A percentile compares a stretch with the other conserved stretches of the same genome.
Evolutionary conservation across 106 monocot genomes (phyloP).

Genomic region (Alisma plantagoaquatica): DNA sequence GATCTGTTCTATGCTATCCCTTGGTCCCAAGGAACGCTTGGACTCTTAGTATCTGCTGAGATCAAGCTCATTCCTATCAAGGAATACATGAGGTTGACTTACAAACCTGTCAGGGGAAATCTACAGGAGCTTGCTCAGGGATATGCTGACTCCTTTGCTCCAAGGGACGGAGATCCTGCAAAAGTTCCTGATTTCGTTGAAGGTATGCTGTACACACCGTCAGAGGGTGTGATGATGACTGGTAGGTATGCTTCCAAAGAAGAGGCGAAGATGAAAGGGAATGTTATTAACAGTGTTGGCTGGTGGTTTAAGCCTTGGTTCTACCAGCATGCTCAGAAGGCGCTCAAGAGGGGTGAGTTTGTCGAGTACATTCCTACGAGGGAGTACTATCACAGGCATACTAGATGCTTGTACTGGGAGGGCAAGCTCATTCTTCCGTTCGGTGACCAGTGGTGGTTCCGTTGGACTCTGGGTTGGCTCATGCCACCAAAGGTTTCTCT

Average conservation of each 20-base stretch:
- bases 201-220: slow-evolving; percentile 13
- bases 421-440: slow-evolving; percentile 28
- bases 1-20: slow-evolving; percentile 26
- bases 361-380: slow-evolving; percentile 28
- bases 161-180: slow-evolving; percentile 17
- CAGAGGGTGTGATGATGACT: slow-evolving; percentile 27
- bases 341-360: slow-evolving; percentile 23
- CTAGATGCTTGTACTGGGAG: slow-evolving; percentile 25
- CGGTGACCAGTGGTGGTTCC: slow-evolving; percentile 25
- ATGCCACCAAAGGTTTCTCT: slow-evolving; percentile 30
- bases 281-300: slow-evolving; percentile 17
- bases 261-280: slow-evolving; percentile 20
- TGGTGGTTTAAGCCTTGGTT: slow-evolving; percentile 31
- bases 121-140: slow-evolving; percentile 12
- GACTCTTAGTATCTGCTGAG: slow-evolving; percentile 22
- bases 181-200: slow-evolving; percentile 30
- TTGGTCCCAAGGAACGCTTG: slow-evolving; percentile 24
- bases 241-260: slow-evolving; percentile 24
- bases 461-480: slow-evolving; percentile 21
- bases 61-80: slow-evolving; percentile 26
- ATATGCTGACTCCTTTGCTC: slow-evolving; percentile 26
- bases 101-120: slow-evolving; percentile 13
- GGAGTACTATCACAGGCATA: slow-evolving; percentile 24
- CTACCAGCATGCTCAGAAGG: slow-evolving; percentile 26
- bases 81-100: slow-evolving; percentile 28